Evolutionary conservation across 192 early-diverging fungal genomes (phyloP).

Genomic region (Coemansia sp.): DNA sequence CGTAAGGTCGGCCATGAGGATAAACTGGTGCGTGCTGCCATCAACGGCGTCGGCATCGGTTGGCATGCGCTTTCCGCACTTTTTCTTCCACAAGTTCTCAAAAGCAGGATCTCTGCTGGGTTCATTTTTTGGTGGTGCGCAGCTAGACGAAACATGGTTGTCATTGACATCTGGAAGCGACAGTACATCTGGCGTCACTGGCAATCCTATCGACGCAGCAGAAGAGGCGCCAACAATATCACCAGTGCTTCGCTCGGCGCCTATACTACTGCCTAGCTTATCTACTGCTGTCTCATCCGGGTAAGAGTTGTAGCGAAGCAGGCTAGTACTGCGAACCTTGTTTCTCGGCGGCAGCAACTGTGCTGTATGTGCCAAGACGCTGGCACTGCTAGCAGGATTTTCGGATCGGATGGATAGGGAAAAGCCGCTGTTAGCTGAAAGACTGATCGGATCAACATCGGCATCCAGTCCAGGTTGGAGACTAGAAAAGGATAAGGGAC

Average conservation of each 20-base stretch:
- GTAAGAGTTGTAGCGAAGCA: conserved; percentile 33
- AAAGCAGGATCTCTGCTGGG: conserved; percentile 19
- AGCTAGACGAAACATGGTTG: not conserved
- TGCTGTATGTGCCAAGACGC: not conserved
- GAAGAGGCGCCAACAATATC: not conserved
- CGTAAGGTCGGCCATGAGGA: conserved; percentile 93
- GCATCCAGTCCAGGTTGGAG: not conserved
- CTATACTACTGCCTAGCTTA: not conserved
- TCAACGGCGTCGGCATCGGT: conserved; percentile 37
- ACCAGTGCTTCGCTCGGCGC: not conserved
- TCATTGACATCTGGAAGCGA: not conserved
- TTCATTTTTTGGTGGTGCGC: conserved; percentile 5
- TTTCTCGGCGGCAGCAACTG: conserved; percentile 10
- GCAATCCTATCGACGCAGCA: not conserved
- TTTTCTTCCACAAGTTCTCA: conserved; percentile 50
- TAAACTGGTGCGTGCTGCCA: conserved; percentile 74
- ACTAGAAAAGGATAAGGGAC: conserved; percentile 4
- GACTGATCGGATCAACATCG: not conserved
- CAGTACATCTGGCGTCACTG: conserved; percentile 10
- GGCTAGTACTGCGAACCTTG: conserved; percentile 25
- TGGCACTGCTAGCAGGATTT: not conserved
- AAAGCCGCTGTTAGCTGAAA: not conserved
- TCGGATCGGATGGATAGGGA: not conserved
- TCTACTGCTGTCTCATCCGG: conserved; percentile 21
- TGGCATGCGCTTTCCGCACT: conserved; percentile 55